Conservation (phyloP, 208 protist genomes). For the Leptomonas pyrrhocoris region DNA sequence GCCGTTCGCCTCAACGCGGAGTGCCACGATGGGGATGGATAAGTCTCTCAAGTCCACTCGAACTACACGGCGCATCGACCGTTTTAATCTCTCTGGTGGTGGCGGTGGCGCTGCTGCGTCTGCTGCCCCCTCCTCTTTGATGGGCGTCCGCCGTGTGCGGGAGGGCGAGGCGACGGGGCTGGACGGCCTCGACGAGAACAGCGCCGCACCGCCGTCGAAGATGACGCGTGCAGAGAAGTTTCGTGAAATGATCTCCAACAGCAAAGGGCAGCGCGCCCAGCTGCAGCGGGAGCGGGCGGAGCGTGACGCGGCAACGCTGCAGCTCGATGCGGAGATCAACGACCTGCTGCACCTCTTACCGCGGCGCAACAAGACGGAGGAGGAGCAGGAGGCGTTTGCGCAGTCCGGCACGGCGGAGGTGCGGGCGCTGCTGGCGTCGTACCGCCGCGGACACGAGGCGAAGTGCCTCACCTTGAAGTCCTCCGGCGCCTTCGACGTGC, state of each 20-base stretch:
- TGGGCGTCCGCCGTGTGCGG: slow-evolving; percentile 33
- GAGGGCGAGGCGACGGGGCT: not conserved
- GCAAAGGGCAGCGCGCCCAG: slow-evolving; percentile 60
- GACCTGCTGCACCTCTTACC: slow-evolving; percentile 69
- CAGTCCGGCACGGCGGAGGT: slow-evolving; percentile 64
- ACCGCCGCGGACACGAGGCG: slow-evolving; percentile 50
- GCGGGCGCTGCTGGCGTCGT: slow-evolving; percentile 48
- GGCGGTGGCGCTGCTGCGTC: not conserved
- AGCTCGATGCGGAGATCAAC: slow-evolving; percentile 75
- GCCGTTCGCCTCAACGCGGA: slow-evolving; percentile 35
- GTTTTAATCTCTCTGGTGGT: slow-evolving; percentile 34
- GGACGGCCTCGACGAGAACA: slow-evolving; percentile 3
- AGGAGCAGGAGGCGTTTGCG: slow-evolving; percentile 68
- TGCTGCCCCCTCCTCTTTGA: slow-evolving; percentile 11
- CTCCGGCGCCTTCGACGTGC: slow-evolving; percentile 49
- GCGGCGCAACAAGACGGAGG: slow-evolving; percentile 56
- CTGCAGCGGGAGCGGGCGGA: slow-evolving; percentile 69
- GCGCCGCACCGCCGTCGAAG: slow-evolving; percentile 36
- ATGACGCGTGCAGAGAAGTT: slow-evolving; percentile 66
- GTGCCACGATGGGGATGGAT: slow-evolving; percentile 33
- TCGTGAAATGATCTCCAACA: slow-evolving; percentile 66
- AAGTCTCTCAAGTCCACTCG: slow-evolving; percentile 25
- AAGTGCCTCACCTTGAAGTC: slow-evolving; percentile 51
- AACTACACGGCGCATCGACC: slow-evolving; percentile 38
- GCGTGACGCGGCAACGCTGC: slow-evolving; percentile 57